These are phyloP conservation scores for Bryoglossum gracile DNA, from an alignment of 495 filamentous ascomycete genomes.

Conservation along the genomic window DNA sequence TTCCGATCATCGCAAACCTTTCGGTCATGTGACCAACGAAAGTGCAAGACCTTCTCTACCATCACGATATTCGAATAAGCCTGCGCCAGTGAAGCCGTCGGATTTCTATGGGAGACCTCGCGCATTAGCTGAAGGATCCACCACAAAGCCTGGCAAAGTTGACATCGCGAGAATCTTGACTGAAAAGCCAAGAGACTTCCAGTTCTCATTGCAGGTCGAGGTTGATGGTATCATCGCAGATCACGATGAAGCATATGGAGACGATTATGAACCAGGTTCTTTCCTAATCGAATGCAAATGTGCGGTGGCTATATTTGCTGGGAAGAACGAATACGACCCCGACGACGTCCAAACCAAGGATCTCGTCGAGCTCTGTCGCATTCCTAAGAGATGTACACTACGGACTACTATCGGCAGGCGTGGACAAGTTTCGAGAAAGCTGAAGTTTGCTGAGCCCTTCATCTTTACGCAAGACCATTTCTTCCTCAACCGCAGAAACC, in stretches of 20 bases:
- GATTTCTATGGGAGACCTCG: slow-evolving; percentile 15
- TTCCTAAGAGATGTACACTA: slow-evolving; percentile 6
- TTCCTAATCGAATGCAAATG: slow-evolving; percentile 10
- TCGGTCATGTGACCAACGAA: slow-evolving; percentile 18
- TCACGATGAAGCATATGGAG: not conserved
- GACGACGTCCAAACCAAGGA: slow-evolving; percentile 4
- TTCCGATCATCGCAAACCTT: slow-evolving; percentile 1
- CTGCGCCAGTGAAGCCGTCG: slow-evolving; percentile 5
- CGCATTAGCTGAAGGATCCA: not conserved
- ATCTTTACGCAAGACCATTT: slow-evolving; percentile 40
- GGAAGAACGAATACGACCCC: slow-evolving; percentile 14
- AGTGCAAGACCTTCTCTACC: not conserved
- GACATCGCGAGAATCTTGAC: slow-evolving; percentile 26
- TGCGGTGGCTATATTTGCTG: slow-evolving; percentile 11
- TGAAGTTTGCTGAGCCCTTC: slow-evolving; percentile 38
- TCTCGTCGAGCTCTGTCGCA: slow-evolving; percentile 7
- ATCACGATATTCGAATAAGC: not conserved
- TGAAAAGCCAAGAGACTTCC: slow-evolving; percentile 26
- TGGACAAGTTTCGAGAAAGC: slow-evolving; percentile 10
- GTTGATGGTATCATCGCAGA: slow-evolving; percentile 33
- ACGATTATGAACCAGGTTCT: not conserved
- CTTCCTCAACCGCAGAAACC: slow-evolving; percentile 35
- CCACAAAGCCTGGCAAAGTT: slow-evolving; percentile 1
- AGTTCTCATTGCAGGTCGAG: slow-evolving; percentile 39
- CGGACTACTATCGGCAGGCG: slow-evolving; percentile 4